A percentile compares a stretch with the other conserved stretches of the same genome.
Conservation (phyloP, 768 basidiomycete genomes). For the Saitozyma podzolica region DNA sequence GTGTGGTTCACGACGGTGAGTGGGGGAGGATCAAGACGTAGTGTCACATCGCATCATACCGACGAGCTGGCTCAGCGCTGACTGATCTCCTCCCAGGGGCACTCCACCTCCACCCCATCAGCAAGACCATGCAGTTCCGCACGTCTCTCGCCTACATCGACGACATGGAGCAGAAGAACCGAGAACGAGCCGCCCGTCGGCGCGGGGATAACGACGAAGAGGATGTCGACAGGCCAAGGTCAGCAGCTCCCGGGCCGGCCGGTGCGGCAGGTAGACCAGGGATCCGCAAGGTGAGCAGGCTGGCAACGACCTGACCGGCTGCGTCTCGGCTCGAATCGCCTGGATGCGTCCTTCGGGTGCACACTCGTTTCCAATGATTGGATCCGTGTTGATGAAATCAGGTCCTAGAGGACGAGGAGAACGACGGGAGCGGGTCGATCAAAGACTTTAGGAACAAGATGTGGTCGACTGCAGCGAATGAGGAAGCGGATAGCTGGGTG, state of each 20-base stretch:
- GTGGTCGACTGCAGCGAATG: slow-evolving; percentile 30
- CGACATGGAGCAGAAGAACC: slow-evolving; percentile 36
- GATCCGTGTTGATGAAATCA: too few relatives aligned
- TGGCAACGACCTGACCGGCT: too few relatives aligned
- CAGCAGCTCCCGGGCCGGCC: background rate
- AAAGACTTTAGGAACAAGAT: slow-evolving; percentile 46
- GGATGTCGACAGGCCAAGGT: slow-evolving; percentile 14
- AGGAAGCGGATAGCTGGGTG: slow-evolving; percentile 42
- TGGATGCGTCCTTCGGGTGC: too few relatives aligned
- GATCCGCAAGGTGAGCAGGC: background rate
- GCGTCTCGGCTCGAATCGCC: too few relatives aligned
- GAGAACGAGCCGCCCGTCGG: slow-evolving; percentile 14
- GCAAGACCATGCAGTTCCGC: slow-evolving; percentile 47
- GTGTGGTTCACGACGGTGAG: slow-evolving; percentile 50
- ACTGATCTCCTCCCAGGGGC: slow-evolving; percentile 34
- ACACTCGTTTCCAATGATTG: too few relatives aligned
- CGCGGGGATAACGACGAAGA: slow-evolving; percentile 38
- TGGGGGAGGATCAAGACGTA: too few relatives aligned
- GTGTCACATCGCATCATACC: background rate
- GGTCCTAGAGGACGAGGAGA: slow-evolving; percentile 31
- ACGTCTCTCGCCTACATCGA: slow-evolving; percentile 51
- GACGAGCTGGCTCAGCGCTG: background rate
- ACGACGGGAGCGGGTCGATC: slow-evolving; percentile 41
- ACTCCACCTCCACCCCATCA: slow-evolving; percentile 52
- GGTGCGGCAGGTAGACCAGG: background rate